Evolutionary conservation across 2,329 filamentous ascomycete genomes (phyloP).

Genomic region (Calonectria leucothoes): DNA sequence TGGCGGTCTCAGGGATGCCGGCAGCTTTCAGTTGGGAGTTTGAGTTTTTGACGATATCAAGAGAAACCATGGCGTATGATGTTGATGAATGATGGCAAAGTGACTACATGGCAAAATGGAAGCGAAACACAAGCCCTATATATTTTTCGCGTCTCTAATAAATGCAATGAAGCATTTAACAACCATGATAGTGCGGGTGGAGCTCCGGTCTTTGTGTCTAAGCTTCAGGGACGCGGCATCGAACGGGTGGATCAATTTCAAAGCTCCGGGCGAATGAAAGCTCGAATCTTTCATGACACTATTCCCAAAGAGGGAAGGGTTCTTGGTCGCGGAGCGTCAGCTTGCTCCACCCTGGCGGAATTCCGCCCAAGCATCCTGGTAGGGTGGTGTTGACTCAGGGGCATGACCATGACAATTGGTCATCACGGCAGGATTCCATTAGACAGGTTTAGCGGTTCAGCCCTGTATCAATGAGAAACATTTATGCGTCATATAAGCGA

Average conservation of each 20-base stretch:
- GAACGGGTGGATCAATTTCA: background rate
- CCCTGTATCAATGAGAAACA: background rate
- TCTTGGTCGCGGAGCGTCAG: background rate
- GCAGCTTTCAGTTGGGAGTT: conserved; percentile 52
- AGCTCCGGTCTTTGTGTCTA: background rate
- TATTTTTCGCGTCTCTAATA: background rate
- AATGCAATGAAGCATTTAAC: background rate
- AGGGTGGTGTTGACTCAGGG: background rate
- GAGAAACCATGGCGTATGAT: conserved; percentile 41
- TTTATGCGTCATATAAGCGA: background rate
- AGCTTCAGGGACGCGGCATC: background rate
- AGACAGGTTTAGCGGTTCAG: background rate
- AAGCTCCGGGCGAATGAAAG: background rate
- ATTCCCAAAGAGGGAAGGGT: background rate
- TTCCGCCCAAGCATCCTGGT: background rate
- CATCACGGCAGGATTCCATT: background rate
- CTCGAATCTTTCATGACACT: background rate
- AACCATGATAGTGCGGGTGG: background rate
- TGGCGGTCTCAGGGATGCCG: conserved; percentile 49
- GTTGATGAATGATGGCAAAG: background rate
- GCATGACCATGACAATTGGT: background rate
- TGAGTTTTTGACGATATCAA: conserved; percentile 47
- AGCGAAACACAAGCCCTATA: background rate
- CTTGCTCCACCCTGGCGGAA: background rate
- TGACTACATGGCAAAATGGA: no score